Evolutionary conservation across 345 rosid genomes (phyloP), one percentile per base, ranked within the genome.

Genomic region (Syzygium jambos): DNA sequence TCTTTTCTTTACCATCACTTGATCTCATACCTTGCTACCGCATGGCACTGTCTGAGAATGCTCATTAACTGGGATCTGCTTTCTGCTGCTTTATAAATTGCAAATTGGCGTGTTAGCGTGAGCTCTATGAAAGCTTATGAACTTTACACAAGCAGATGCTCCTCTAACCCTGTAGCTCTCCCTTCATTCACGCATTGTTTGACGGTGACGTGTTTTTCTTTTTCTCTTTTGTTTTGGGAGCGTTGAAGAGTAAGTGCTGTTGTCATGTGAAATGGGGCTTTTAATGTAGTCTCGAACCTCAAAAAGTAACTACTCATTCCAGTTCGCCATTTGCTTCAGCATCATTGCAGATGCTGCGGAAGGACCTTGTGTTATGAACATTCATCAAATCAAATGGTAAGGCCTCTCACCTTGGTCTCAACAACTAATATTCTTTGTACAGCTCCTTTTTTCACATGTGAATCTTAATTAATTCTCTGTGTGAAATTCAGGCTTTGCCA

Each of bases 291-390:
- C 49, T 19, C 38, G 82, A 38, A 73, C 82, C 82, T 73, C 49
- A 2, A 34, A 34, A 80, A 63, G 46, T 77, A 61, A 49, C 82
- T 85, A 63, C 49, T 84, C 43, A 27, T 54, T 68, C 22, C 78
- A 22, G 83, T 52, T 80, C 22, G 82, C 57, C 61, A 73, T 43
- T 83, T 51, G 61, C 91, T 91, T 91, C 91, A 94, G 98, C 97
- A 95, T 92, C 98, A 95, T 89, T 95, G 98, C 88, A 93, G 97
- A 83, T 88, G 96, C 88, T 95, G 97, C 86, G 96, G 98, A 57
- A 92, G 94, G 91, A 94, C 96, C 14, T 88, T 95, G 80, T 94
- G 98, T 91, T 89, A 90, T 16, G 98, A 95, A 77, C 98, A 95
- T 90, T 95, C 98, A 5, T 92, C 98, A 41, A 87, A 90, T 89